Percentiles rank a stretch among this genome's conserved stretches.
These are phyloP conservation scores for Phalaenopsis aphrodite DNA, from an alignment of 106 monocot species.

Conservation along the genomic window DNA sequence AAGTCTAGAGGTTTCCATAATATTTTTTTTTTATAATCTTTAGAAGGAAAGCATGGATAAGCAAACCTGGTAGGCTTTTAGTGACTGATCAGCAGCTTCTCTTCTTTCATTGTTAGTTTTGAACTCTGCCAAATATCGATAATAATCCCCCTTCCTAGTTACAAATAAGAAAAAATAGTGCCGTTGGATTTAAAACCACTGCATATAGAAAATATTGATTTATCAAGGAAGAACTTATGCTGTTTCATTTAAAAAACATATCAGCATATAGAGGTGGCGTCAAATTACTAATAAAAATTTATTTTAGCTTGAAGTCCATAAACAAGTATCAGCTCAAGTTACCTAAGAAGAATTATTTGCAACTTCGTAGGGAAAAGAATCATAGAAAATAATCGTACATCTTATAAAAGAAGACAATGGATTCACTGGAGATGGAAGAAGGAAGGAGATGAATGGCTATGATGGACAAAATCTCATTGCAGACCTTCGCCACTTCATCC, in stretches of 20 bases:
- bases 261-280: too few species aligned
- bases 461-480: conserved; percentile 45
- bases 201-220: too few species aligned
- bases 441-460: conserved; percentile 63
- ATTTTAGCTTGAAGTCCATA: not conserved
- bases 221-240: too few species aligned
- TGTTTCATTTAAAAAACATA: too few species aligned
- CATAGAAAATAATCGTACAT: conserved; percentile 23
- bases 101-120: conserved; percentile 44
- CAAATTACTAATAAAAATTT: not conserved
- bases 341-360: not conserved
- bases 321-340: not conserved
- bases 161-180: not conserved
- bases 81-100: conserved; percentile 48
- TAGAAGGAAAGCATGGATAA: not conserved
- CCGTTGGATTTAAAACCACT: not conserved
- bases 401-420: conserved; percentile 60
- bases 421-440: conserved; percentile 36
- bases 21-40: not conserved
- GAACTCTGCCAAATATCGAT: conserved; percentile 44
- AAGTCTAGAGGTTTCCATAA: not conserved
- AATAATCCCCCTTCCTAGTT: conserved; percentile 25
- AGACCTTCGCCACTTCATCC: conserved; percentile 34
- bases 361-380: not conserved
- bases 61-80: conserved; percentile 52